Evolutionary conservation across 345 rosid genomes (phyloP), one percentile per base, ranked within the genome.

Genomic region (Melastoma malabathricum): DNA sequence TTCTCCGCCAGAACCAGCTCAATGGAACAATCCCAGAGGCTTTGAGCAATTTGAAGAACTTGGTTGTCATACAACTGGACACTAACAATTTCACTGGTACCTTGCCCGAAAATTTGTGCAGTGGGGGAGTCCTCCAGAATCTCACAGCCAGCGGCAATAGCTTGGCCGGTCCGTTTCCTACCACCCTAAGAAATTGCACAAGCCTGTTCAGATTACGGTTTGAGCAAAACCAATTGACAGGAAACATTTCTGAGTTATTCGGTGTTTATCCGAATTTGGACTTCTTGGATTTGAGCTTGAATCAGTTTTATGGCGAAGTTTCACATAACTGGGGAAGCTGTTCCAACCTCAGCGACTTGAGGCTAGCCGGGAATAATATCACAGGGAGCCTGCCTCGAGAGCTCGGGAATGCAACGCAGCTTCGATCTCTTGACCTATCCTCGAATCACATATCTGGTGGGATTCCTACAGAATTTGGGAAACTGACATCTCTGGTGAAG

Each of bases 391-490:
- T 77, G 54, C 79, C 74, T 14, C 17, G 46, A 2, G 64, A 68
- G 23, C 48, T 73, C 1, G 74, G 64, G 38, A 50, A 56, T 6
- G 67, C 62, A 2, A 15, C 51, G 13, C 43, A 9, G 6, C 44
- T 77, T 1, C 55, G 56, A 3, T 31, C 3, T 4, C 65, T 77
- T 5, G 65, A 77, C 59, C 69, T 77, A 7, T 77, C 75, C 27
- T 68, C 53, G 0, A 77, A 77, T 25, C 46, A 51, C 46, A 18
- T 77, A 10, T n/a, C 13, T 1, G 76, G 72, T 3, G 48, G 49
- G 20, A 63, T 77, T 55, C 78, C 78, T 0, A 53, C 4, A 13
- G 68, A 58, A n/a, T 10, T 76, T 3, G 72, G 64, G 14, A 61
- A 44, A 1, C 49, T 77, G 61, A 48, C 44, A 9, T 14, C 44